Conservation (phyloP, 768 basidiomycete genomes). For the Leccinum sublutescens region DNA sequence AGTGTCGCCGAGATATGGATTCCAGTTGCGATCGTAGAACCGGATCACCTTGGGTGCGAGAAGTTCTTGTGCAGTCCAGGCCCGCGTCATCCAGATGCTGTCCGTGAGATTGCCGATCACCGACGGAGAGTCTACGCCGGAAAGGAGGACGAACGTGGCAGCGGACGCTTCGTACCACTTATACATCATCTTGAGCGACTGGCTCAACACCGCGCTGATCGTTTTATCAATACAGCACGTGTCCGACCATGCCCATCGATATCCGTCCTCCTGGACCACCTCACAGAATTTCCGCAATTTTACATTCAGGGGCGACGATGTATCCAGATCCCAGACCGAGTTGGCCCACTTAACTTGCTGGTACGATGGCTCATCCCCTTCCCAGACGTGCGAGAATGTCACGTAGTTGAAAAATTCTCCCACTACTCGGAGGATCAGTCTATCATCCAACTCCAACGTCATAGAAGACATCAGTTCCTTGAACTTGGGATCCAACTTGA, state of each 20-base stretch:
- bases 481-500: background rate
- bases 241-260: background rate
- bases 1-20: background rate
- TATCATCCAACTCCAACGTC: background rate
- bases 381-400: background rate
- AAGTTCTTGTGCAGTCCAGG: background rate
- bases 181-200: background rate
- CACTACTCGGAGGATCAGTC: background rate
- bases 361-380: background rate
- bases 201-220: background rate
- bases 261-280: background rate
- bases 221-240: background rate
- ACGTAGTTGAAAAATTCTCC: background rate
- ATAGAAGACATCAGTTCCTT: background rate
- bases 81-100: background rate
- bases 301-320: background rate
- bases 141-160: background rate
- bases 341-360: background rate
- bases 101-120: background rate
- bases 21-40: background rate
- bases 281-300: background rate
- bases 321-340: background rate
- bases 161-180: background rate
- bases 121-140: background rate
- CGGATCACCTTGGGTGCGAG: background rate